A percentile compares a stretch with the other conserved stretches of the same genome.
phyloP scores from a whole-genome alignment of 306 rosid genomes.

The Dryas drummondii region DNA sequence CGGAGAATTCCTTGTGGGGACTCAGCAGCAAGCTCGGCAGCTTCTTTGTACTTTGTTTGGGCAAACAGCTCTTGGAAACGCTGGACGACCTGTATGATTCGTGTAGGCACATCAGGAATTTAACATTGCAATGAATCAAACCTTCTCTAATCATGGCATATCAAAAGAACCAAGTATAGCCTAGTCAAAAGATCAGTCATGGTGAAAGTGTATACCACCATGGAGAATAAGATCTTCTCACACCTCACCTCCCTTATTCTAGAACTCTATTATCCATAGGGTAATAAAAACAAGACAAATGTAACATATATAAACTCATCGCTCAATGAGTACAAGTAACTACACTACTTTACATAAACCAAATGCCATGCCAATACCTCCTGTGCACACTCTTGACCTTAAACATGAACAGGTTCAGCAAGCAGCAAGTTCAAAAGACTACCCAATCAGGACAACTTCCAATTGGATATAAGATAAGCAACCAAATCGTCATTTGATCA shows the following conservation, averaged over 20 bases:
- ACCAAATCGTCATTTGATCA: background rate
- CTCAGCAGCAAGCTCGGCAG: conserved; percentile 99
- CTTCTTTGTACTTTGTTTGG: conserved; percentile 97
- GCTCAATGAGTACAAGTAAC: background rate
- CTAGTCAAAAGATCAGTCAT: background rate
- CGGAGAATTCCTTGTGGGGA: conserved; percentile 99
- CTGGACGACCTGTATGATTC: conserved; percentile 80
- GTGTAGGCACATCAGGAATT: conserved; percentile 20
- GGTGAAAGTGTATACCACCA: background rate
- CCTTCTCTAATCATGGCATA: background rate
- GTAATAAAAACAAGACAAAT: background rate
- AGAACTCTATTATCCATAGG: background rate
- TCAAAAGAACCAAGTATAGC: background rate
- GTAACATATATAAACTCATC: background rate
- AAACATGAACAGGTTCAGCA: background rate
- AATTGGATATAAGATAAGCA: conserved; percentile 1
- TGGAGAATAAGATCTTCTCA: background rate
- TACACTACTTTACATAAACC: too few relatives aligned
- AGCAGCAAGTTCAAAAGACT: background rate
- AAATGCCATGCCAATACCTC: too few relatives aligned
- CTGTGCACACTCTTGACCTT: background rate
- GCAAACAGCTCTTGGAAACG: conserved; percentile 99
- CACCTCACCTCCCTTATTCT: background rate
- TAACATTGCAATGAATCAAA: background rate
- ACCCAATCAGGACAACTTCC: background rate